Evolutionary conservation across 805 yeast species (phyloP).

Genomic region (Metschnikowia kofuensis): DNA sequence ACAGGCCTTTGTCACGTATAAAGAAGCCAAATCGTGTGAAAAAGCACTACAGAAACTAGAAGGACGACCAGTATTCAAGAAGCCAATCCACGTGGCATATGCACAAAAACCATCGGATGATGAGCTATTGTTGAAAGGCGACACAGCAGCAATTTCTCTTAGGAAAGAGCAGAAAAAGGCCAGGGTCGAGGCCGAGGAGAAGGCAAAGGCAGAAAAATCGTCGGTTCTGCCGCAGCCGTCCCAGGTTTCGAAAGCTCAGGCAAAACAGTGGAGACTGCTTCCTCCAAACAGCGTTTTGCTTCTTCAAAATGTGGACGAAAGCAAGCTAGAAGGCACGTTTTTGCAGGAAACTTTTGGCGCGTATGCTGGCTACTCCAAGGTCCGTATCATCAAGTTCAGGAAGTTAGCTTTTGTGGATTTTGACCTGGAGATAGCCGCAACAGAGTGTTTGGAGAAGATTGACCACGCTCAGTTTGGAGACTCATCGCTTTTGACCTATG

Average conservation of each 20-base stretch:
- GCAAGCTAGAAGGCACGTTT: slow-evolving; percentile 21
- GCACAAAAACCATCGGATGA: slow-evolving; percentile 47
- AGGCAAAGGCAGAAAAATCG: slow-evolving; percentile 12
- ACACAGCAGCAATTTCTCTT: slow-evolving; percentile 10
- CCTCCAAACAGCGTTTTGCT: slow-evolving; percentile 74
- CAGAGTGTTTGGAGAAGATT: slow-evolving; percentile 22
- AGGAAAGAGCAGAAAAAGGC: slow-evolving; percentile 22
- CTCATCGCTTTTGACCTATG: slow-evolving; percentile 28
- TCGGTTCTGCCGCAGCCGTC: neutral
- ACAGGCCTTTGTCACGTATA: slow-evolving; percentile 74
- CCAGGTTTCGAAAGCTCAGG: slow-evolving; percentile 13
- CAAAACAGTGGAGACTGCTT: slow-evolving; percentile 20
- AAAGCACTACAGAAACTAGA: slow-evolving; percentile 45
- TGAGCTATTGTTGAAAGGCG: slow-evolving; percentile 12
- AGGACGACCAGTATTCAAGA: slow-evolving; percentile 42
- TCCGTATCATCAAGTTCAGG: slow-evolving; percentile 63
- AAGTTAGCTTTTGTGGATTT: slow-evolving; percentile 82
- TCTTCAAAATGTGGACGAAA: slow-evolving; percentile 59
- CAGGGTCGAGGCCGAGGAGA: slow-evolving; percentile 20
- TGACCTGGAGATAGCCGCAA: slow-evolving; percentile 51
- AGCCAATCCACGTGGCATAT: slow-evolving; percentile 44
- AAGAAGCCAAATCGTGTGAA: slow-evolving; percentile 38
- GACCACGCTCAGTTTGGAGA: slow-evolving; percentile 21
- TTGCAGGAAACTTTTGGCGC: slow-evolving; percentile 47
- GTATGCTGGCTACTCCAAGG: slow-evolving; percentile 60